Evolutionary conservation across 2,329 filamentous ascomycete species (phyloP).

Genomic region (Chaetomiaceae sp.): DNA sequence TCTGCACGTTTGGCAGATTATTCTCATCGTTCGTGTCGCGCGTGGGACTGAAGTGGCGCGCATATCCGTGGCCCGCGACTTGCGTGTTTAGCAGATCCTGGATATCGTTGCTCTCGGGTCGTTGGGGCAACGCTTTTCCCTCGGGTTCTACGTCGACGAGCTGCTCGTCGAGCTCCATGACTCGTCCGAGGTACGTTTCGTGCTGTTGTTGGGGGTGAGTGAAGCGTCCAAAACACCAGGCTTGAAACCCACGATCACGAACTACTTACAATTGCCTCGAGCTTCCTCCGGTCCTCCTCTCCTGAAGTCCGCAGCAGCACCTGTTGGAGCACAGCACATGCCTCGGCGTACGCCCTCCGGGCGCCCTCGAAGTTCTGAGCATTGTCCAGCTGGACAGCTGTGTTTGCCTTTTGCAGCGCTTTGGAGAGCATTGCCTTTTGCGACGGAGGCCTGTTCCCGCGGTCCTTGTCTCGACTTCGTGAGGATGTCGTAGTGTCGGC

Average conservation of each 20-base stretch:
- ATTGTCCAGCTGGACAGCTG: slow-evolving; percentile 92
- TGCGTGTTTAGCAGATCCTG: slow-evolving; percentile 32
- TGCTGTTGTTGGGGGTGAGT: slow-evolving; percentile 50
- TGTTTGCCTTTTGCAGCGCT: slow-evolving; percentile 91
- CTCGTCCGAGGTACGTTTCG: slow-evolving; percentile 83
- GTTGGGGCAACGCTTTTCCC: slow-evolving; percentile 71
- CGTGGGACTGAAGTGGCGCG: slow-evolving; percentile 33
- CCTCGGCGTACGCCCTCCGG: slow-evolving; percentile 84
- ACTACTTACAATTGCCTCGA: slow-evolving; percentile 84
- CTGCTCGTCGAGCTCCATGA: slow-evolving; percentile 77
- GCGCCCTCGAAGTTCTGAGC: slow-evolving; percentile 91
- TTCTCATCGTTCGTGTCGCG: slow-evolving; percentile 33
- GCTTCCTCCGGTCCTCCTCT: slow-evolving; percentile 81
- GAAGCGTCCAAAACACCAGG: background rate
- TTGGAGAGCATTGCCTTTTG: slow-evolving; percentile 97
- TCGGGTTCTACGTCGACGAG: slow-evolving; percentile 50
- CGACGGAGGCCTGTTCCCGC: slow-evolving; percentile 48
- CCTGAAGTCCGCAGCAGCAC: slow-evolving; percentile 81
- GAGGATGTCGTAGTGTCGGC: slow-evolving; percentile 38
- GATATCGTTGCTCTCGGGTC: slow-evolving; percentile 57
- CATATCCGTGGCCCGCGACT: slow-evolving; percentile 44
- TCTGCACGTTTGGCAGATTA: slow-evolving; percentile 32
- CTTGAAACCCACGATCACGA: background rate
- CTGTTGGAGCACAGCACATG: slow-evolving; percentile 79
- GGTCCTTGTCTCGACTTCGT: slow-evolving; percentile 25